These are phyloP conservation scores for Didymellaceae sp. DNA, from an alignment of 2,329 filamentous ascomycete genomes.

Conservation along the genomic window DNA sequence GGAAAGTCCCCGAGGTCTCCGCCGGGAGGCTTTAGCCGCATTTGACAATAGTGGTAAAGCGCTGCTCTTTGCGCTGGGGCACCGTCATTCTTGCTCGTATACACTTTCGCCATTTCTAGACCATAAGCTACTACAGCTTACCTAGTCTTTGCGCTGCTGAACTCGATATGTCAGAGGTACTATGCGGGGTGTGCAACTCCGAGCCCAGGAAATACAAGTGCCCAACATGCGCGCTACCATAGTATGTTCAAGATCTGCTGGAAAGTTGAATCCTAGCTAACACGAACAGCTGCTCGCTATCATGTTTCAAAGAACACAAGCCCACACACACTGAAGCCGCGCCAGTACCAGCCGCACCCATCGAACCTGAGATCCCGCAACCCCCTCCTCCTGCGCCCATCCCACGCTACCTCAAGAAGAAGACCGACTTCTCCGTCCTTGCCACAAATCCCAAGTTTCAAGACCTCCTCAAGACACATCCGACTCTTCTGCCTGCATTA, in stretches of 20 bases:
- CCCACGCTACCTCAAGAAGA: constrained; percentile 41
- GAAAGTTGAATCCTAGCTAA: constrained; percentile 6
- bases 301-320: constrained; percentile 44
- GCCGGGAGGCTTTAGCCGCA: constrained; percentile 28
- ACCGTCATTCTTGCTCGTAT: constrained; percentile 1
- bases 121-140: background rate
- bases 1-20: constrained; percentile 2
- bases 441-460: constrained; percentile 37
- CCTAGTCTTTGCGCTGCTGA: too few species aligned
- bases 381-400: constrained; percentile 36
- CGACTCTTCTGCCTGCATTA: constrained; percentile 31
- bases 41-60: constrained; percentile 22
- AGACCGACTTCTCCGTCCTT: constrained; percentile 41
- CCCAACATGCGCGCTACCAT: constrained; percentile 55
- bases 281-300: constrained; percentile 37
- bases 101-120: background rate
- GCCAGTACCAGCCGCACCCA: constrained; percentile 5
- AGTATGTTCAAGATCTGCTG: constrained; percentile 39
- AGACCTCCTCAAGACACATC: constrained; percentile 36
- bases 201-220: constrained; percentile 59
- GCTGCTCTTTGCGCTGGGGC: constrained; percentile 21
- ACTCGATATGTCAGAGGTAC: constrained; percentile 38
- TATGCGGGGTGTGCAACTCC: constrained; percentile 54
- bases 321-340: constrained; percentile 24
- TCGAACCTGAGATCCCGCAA: constrained; percentile 28